Percentiles rank a stretch among this genome's conserved stretches.
Evolutionary conservation across 495 filamentous ascomycete species (phyloP).

Genomic region (Penicillium tannophilum): DNA sequence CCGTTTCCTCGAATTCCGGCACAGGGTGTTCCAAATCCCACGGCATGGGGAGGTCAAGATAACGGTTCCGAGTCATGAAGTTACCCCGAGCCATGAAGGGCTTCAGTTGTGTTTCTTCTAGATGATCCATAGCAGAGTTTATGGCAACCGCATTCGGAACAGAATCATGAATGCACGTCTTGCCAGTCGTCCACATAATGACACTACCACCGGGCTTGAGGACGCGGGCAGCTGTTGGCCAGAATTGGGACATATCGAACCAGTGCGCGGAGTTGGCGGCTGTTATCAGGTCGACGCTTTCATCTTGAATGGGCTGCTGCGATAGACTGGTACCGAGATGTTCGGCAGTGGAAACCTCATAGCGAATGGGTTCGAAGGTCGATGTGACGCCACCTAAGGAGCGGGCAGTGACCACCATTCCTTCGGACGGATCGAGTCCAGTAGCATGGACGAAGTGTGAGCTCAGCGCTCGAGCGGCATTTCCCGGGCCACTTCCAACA

Average conservation of each 20-base stretch:
- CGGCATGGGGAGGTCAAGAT: conserved; percentile 50
- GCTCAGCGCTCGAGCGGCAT: conserved; percentile 39
- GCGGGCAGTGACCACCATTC: conserved; percentile 55
- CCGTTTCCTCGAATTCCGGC: conserved; percentile 39
- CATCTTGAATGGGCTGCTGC: conserved; percentile 21
- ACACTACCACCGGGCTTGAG: conserved; percentile 59
- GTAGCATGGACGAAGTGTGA: conserved; percentile 47
- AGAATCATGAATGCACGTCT: conserved; percentile 28
- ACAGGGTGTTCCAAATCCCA: conserved; percentile 45
- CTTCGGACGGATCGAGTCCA: conserved; percentile 53
- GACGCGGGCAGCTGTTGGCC: conserved; percentile 47
- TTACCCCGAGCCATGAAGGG: conserved; percentile 44
- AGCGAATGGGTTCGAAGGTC: conserved; percentile 37
- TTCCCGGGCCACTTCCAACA: conserved; percentile 60
- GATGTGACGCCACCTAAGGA: conserved; percentile 35
- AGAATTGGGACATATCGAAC: conserved; percentile 62
- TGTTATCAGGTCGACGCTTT: conserved; percentile 54
- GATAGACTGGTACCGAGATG: conserved; percentile 29
- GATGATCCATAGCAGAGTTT: conserved; percentile 30
- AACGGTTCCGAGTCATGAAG: conserved; percentile 33
- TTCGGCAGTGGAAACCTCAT: conserved; percentile 49
- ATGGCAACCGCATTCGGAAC: conserved; percentile 36
- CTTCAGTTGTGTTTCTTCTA: conserved; percentile 31
- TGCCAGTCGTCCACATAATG: conserved; percentile 50
- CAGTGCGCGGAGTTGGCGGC: conserved; percentile 59